Evolutionary conservation across 1,139 yeast species (phyloP).

Genomic region (Debaryomycetaceae sp.): DNA sequence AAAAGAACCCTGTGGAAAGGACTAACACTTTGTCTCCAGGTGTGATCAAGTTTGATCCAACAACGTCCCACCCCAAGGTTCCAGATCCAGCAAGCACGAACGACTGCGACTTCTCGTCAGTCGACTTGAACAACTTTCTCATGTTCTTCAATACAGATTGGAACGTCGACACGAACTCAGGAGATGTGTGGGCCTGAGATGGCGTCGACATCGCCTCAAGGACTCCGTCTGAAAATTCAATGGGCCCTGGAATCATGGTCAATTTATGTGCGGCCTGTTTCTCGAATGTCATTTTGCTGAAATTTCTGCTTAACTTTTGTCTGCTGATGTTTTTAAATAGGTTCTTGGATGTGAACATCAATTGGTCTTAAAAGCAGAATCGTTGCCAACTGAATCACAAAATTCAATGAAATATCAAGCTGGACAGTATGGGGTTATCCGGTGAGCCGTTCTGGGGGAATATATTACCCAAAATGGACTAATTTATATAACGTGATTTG

Average conservation of each 20-base stretch:
- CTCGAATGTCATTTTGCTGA: constrained; percentile 7
- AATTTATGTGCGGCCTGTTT: constrained; percentile 51
- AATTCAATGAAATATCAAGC: background rate
- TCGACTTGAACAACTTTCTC: constrained; percentile 71
- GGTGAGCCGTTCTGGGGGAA: background rate
- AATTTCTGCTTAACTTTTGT: background rate
- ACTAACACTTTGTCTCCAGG: constrained; percentile 73
- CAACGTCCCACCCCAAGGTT: constrained; percentile 93
- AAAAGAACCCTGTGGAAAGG: constrained; percentile 89
- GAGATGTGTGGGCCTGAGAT: constrained; percentile 88
- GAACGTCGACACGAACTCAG: constrained; percentile 75
- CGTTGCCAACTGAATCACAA: background rate
- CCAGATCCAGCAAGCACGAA: constrained; percentile 88
- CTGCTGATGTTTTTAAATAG: background rate
- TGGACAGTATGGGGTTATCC: constrained; percentile 4
- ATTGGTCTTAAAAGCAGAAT: background rate
- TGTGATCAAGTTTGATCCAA: constrained; percentile 69
- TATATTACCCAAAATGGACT: background rate
- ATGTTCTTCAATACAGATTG: constrained; percentile 64
- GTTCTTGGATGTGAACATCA: background rate
- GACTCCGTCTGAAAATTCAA: constrained; percentile 81
- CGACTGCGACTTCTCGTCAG: constrained; percentile 65
- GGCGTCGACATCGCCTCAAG: constrained; percentile 81
- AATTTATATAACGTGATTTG: background rate
- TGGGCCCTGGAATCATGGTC: constrained; percentile 90